These are phyloP conservation scores for Dothistroma pini DNA, from an alignment of 2,329 filamentous ascomycete genomes.

Conservation along the genomic window DNA sequence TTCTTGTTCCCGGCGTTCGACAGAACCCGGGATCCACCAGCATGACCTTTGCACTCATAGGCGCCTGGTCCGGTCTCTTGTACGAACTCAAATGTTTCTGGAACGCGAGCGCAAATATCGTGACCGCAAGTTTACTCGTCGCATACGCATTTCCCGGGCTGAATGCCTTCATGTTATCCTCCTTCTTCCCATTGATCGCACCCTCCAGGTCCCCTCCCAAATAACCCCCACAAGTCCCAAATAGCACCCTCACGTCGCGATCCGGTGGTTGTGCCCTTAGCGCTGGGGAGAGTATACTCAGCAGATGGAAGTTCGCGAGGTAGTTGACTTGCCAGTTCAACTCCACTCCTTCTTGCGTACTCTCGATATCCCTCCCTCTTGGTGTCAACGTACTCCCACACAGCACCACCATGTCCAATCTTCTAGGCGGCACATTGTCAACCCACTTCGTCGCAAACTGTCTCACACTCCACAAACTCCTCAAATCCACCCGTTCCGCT, in stretches of 20 bases:
- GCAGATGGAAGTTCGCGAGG: constrained; percentile 89
- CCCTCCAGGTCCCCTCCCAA: constrained; percentile 68
- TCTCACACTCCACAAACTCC: constrained; percentile 84
- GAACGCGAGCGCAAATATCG: constrained; percentile 83
- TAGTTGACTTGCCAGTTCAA: constrained; percentile 94
- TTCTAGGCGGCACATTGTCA: constrained; percentile 83
- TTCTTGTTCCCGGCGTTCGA: constrained; percentile 79
- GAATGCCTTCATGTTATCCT: constrained; percentile 48
- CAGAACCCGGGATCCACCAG: constrained; percentile 82
- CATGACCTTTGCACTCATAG: constrained; percentile 77
- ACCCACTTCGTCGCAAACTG: constrained; percentile 97
- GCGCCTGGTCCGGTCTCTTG: constrained; percentile 75
- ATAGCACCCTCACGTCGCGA: constrained; percentile 82
- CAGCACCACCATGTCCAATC: constrained; percentile 86
- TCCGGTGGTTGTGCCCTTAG: constrained; percentile 89
- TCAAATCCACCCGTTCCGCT: constrained; percentile 88
- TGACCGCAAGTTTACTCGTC: constrained; percentile 65
- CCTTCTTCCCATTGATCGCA: constrained; percentile 45
- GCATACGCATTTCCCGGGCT: constrained; percentile 47
- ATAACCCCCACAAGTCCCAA: constrained; percentile 85
- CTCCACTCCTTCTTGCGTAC: constrained; percentile 74
- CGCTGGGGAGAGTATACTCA: constrained; percentile 87
- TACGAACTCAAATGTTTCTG: constrained; percentile 88
- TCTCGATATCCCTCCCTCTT: constrained; percentile 53
- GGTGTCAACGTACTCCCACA: constrained; percentile 78